phyloP scores from a whole-genome alignment of 306 rosid species.

The Cyclanthera cordifolia region DNA sequence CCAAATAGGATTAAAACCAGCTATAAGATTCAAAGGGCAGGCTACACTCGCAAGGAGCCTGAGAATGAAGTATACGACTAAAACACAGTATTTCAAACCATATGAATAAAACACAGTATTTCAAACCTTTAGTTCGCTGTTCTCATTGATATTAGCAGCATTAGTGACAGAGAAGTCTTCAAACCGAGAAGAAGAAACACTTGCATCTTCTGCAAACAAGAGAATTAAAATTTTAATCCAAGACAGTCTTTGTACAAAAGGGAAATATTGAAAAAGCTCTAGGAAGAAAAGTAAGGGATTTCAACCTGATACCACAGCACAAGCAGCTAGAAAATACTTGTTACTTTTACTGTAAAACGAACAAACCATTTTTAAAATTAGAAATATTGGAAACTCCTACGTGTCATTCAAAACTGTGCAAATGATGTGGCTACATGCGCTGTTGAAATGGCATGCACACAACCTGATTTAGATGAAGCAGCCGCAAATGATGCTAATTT shows the following conservation, averaged over 20 bases:
- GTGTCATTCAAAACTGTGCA: neutral
- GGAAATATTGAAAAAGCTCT: neutral
- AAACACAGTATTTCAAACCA: conserved; percentile 12
- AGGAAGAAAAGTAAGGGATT: conserved; percentile 9
- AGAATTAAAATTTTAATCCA: neutral
- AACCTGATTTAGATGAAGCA: neutral
- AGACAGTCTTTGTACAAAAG: neutral
- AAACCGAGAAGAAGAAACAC: conserved; percentile 32
- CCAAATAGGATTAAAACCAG: neutral
- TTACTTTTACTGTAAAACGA: conserved; percentile 31
- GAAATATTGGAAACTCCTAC: neutral
- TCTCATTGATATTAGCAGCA: conserved; percentile 20
- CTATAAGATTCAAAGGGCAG: neutral
- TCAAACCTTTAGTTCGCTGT: conserved; percentile 52
- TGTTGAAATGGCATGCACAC: neutral
- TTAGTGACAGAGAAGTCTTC: conserved; percentile 48
- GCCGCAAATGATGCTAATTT: neutral
- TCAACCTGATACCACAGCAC: conserved; percentile 48
- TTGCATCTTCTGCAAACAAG: conserved; percentile 30
- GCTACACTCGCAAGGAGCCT: neutral
- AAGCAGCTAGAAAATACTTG: conserved; percentile 24
- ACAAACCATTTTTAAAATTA: neutral
- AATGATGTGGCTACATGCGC: neutral
- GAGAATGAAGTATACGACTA: neutral
- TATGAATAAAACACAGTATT: neutral